Evolutionary conservation across 345 rosid genomes (phyloP).

Genomic region (Brassica rapa): DNA sequence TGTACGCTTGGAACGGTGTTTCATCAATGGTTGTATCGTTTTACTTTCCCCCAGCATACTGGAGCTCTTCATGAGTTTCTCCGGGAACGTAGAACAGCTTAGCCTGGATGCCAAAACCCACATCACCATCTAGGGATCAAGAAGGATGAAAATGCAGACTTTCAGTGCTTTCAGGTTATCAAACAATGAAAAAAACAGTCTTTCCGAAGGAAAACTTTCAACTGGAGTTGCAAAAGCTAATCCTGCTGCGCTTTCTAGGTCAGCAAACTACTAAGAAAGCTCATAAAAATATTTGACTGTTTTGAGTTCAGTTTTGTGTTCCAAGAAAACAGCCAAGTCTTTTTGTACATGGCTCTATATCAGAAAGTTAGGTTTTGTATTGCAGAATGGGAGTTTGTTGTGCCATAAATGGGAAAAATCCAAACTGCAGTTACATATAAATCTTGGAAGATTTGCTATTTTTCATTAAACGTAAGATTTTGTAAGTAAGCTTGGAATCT

Average conservation of each 20-base stretch:
- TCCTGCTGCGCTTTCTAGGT: slow-evolving; percentile 86
- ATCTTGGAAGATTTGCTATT: slow-evolving; percentile 5
- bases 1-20: slow-evolving; percentile 41
- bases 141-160: slow-evolving; percentile 54
- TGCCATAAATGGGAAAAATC: slow-evolving; percentile 7
- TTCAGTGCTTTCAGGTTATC: slow-evolving; percentile 61
- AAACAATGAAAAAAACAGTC: slow-evolving; percentile 45
- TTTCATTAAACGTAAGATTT: background rate
- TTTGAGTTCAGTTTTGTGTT: slow-evolving; percentile 27
- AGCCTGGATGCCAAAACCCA: slow-evolving; percentile 69
- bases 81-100: slow-evolving; percentile 63
- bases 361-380: slow-evolving; percentile 26
- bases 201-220: slow-evolving; percentile 43
- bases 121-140: slow-evolving; percentile 74
- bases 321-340: slow-evolving; percentile 30
- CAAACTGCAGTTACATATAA: slow-evolving; percentile 25
- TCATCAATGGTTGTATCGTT: slow-evolving; percentile 40
- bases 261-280: slow-evolving; percentile 67
- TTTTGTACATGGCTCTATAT: slow-evolving; percentile 8
- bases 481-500: background rate
- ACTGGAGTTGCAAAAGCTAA: slow-evolving; percentile 66
- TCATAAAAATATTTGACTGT: slow-evolving; percentile 43
- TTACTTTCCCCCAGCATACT: slow-evolving; percentile 53
- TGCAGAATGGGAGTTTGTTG: slow-evolving; percentile 32
- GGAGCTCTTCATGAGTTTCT: slow-evolving; percentile 55